phyloP scores from a whole-genome alignment of 305 asterid genomes.

The Euphrasia arctica region DNA sequence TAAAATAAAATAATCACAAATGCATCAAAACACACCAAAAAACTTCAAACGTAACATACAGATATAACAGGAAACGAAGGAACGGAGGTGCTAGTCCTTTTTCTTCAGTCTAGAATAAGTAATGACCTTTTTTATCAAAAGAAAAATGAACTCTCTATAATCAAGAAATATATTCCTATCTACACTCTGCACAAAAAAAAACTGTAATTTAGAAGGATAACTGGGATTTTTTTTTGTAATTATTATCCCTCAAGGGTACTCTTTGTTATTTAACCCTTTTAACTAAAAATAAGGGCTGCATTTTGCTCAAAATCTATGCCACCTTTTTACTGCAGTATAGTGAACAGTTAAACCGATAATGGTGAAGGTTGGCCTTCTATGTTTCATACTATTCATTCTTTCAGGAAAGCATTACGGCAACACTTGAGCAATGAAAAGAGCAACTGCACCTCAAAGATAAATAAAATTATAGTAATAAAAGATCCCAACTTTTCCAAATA shows the following conservation, averaged over 20 bases:
- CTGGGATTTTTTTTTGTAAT: neutral
- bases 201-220: neutral
- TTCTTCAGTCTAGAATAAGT: too few relatives aligned
- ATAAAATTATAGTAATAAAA: too few relatives aligned
- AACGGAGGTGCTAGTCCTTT: too few relatives aligned
- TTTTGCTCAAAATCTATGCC: neutral
- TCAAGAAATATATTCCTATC: neutral
- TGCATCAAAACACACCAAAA: neutral
- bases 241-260: too few relatives aligned
- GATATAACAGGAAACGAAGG: too few relatives aligned
- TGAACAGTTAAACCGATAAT: neutral
- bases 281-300: neutral
- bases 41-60: too few relatives aligned
- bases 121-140: too few relatives aligned
- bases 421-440: neutral
- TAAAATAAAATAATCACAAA: neutral
- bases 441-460: neutral
- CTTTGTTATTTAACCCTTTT: neutral
- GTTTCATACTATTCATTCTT: slow-evolving; percentile 5
- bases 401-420: neutral
- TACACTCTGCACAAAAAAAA: too few relatives aligned
- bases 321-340: neutral
- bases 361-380: too few relatives aligned
- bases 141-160: neutral
- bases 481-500: neutral